phyloP scores from a whole-genome alignment of 2,329 filamentous ascomycete species.

The Neocucurbitaria cava region DNA sequence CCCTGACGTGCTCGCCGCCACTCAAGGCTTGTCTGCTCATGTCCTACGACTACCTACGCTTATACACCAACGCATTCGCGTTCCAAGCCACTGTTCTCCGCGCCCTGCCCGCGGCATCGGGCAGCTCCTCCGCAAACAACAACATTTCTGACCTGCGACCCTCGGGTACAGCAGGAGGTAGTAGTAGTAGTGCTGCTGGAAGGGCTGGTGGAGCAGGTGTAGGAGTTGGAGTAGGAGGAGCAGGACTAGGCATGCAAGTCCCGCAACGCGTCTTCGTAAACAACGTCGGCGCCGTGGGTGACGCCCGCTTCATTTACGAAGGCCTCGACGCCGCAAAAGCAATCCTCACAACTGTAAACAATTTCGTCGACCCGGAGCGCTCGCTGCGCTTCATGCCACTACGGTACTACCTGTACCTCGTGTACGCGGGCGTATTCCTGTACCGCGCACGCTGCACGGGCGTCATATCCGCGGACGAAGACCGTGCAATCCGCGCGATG shows the following conservation, averaged over 20 bases:
- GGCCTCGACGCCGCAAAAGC: slow-evolving; percentile 59
- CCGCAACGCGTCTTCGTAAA: slow-evolving; percentile 57
- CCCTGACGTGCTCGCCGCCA: slow-evolving; percentile 68
- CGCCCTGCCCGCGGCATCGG: slow-evolving; percentile 46
- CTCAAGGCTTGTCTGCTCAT: slow-evolving; percentile 72
- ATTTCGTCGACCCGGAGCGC: slow-evolving; percentile 57
- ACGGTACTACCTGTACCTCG: slow-evolving; percentile 57
- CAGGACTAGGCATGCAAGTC: slow-evolving; percentile 39
- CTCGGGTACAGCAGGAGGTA: not conserved
- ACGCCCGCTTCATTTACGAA: slow-evolving; percentile 59
- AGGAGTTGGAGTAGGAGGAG: too few species aligned
- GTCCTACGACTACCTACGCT: slow-evolving; percentile 74
- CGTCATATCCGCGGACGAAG: slow-evolving; percentile 56
- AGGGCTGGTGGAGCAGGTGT: not conserved
- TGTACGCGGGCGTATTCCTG: slow-evolving; percentile 58
- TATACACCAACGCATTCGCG: slow-evolving; percentile 78
- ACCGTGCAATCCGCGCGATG: slow-evolving; percentile 55
- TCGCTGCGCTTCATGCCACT: slow-evolving; percentile 57
- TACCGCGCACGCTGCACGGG: slow-evolving; percentile 58
- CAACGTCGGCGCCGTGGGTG: slow-evolving; percentile 57
- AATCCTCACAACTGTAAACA: slow-evolving; percentile 58
- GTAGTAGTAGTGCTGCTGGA: not conserved
- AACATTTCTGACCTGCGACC: slow-evolving; percentile 4
- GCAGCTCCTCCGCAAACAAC: slow-evolving; percentile 12
- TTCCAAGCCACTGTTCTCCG: slow-evolving; percentile 72